Percentiles rank a stretch among this genome's conserved stretches.
Conservation (phyloP, 768 basidiomycete genomes). For the Tricholoma furcatifolium region DNA sequence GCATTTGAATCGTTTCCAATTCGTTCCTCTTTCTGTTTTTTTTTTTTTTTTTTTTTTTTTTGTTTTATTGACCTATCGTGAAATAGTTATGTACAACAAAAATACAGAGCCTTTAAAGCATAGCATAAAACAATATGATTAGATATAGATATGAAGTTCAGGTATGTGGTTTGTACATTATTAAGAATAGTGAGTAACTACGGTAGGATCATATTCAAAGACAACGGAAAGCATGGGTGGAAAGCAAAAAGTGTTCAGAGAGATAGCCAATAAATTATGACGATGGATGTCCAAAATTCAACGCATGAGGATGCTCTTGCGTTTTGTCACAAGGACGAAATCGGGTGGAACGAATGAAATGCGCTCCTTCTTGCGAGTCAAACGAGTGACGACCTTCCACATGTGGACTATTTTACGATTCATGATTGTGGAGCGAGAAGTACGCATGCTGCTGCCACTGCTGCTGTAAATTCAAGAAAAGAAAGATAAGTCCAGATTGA, state of each 20-base stretch:
- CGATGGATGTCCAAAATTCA: not conserved
- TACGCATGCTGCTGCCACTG: conserved; percentile 9
- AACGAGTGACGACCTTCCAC: conserved; percentile 62
- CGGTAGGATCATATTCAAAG: not conserved
- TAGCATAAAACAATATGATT: not conserved
- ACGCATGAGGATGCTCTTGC: conserved; percentile 46
- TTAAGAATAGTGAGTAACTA: not conserved
- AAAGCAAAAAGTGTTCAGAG: not conserved
- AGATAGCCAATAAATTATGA: not conserved
- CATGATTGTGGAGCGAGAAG: conserved; percentile 42
- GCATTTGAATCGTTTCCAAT: too few species aligned
- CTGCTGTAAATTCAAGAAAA: conserved; percentile 4
- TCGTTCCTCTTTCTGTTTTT: too few species aligned
- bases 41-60: too few species aligned
- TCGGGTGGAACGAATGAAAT: conserved; percentile 55
- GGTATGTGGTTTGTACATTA: not conserved
- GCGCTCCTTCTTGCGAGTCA: conserved; percentile 49
- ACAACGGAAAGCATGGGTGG: not conserved
- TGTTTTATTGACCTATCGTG: too few species aligned
- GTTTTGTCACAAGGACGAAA: conserved; percentile 60
- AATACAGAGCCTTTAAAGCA: not conserved
- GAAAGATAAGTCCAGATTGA: conserved; percentile 1
- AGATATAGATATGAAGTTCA: not conserved
- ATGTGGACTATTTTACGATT: conserved; percentile 57
- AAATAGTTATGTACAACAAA: too few species aligned